These are phyloP conservation scores for Globisporangium camurandrum DNA, from an alignment of 352 stramenopile genomes.

Conservation along the genomic window DNA sequence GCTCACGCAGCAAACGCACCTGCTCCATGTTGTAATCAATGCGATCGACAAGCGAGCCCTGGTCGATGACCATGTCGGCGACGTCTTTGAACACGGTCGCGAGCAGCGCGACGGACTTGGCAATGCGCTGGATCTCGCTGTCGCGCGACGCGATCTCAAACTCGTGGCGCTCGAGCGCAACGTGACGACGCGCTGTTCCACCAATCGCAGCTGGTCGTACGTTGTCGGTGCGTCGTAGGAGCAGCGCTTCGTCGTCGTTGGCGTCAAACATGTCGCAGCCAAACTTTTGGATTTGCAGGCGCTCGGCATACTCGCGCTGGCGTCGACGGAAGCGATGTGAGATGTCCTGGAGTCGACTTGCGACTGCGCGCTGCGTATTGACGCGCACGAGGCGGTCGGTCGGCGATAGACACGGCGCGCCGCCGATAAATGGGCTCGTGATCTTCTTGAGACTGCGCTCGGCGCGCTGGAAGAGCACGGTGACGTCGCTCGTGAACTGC, in stretches of 20 bases:
- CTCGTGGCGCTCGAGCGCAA: slow-evolving; percentile 21
- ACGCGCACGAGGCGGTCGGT: slow-evolving; percentile 50
- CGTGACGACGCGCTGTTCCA: slow-evolving; percentile 24
- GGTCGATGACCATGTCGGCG: slow-evolving; percentile 76
- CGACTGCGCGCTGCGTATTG: slow-evolving; percentile 67
- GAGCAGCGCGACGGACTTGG: slow-evolving; percentile 54
- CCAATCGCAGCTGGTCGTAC: background rate
- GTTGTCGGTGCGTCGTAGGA: background rate
- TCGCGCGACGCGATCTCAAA: slow-evolving; percentile 57
- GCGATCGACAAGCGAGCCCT: slow-evolving; percentile 73
- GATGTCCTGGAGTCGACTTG: slow-evolving; percentile 49
- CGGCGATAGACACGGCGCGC: slow-evolving; percentile 30
- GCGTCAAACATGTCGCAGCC: slow-evolving; percentile 57
- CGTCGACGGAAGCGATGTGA: slow-evolving; percentile 52
- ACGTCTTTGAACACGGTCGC: slow-evolving; percentile 77
- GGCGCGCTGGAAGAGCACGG: slow-evolving; percentile 51
- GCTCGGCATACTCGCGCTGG: slow-evolving; percentile 67
- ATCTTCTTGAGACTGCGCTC: slow-evolving; percentile 68
- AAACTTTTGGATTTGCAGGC: slow-evolving; percentile 67
- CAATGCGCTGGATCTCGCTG: slow-evolving; percentile 71
- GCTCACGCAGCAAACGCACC: slow-evolving; percentile 20
- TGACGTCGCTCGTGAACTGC: slow-evolving; percentile 55
- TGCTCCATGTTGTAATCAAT: slow-evolving; percentile 88
- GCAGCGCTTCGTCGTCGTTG: slow-evolving; percentile 14
- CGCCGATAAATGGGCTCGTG: slow-evolving; percentile 44